A percentile compares a stretch with the other conserved stretches of the same genome.
Evolutionary conservation across 352 stramenopile species (phyloP).

Genomic region (Phytophthora sp.): DNA sequence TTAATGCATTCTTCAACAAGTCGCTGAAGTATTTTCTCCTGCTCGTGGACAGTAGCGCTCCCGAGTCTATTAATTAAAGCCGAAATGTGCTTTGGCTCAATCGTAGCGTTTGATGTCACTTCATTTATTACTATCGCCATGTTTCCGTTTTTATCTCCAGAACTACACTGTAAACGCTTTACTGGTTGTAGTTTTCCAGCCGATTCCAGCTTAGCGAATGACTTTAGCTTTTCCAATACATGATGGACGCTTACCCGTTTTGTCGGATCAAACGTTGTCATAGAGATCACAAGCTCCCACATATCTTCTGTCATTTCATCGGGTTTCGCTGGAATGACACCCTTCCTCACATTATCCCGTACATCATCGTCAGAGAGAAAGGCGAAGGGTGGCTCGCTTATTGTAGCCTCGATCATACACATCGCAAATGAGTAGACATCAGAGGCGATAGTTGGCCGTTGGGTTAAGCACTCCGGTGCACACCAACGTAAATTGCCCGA

Average conservation of each 20-base stretch:
- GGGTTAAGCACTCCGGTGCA: slow-evolving; percentile 34
- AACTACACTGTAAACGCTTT: too few relatives aligned
- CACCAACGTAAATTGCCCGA: slow-evolving; percentile 20
- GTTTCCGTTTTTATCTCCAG: too few relatives aligned
- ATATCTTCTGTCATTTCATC: slow-evolving; percentile 9
- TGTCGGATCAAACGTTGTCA: slow-evolving; percentile 11
- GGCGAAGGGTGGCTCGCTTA: slow-evolving; percentile 22
- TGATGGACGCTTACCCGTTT: background rate
- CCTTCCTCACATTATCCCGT: slow-evolving; percentile 1
- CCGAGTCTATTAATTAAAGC: too few relatives aligned
- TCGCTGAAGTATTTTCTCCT: background rate
- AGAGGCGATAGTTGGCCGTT: slow-evolving; percentile 15
- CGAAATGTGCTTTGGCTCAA: background rate
- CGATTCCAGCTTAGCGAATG: too few relatives aligned
- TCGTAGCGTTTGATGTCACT: too few relatives aligned
- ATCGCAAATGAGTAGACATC: slow-evolving; percentile 40
- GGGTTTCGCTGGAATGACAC: slow-evolving; percentile 14
- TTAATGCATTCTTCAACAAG: background rate
- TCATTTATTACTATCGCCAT: too few relatives aligned
- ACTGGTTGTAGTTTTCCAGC: too few relatives aligned
- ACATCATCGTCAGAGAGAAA: slow-evolving; percentile 17
- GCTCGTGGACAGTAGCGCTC: background rate
- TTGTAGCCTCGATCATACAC: slow-evolving; percentile 38
- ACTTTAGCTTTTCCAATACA: background rate
- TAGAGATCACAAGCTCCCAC: slow-evolving; percentile 20